A percentile compares a stretch with the other conserved stretches of the same genome.
Conservation (phyloP, 345 rosid species). For the Gossypium ekmanianum region DNA sequence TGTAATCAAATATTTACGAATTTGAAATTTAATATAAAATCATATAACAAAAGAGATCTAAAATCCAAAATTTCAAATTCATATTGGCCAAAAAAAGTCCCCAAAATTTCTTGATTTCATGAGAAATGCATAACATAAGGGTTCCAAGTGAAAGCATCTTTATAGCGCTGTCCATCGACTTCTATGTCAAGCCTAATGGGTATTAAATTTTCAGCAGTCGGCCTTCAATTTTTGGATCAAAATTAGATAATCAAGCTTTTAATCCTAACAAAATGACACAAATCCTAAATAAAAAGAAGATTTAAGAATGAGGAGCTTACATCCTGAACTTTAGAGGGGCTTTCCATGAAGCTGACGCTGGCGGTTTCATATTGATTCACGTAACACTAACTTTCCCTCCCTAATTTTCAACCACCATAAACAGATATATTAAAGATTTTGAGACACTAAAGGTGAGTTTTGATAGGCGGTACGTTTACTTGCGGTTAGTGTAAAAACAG, state of each 20-base stretch:
- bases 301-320: conserved; percentile 46
- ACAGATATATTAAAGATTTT: neutral
- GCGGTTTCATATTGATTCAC: conserved; percentile 39
- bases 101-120: neutral
- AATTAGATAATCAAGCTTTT: neutral
- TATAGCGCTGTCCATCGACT: conserved; percentile 80
- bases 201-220: conserved; percentile 81
- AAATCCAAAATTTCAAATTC: neutral
- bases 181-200: conserved; percentile 91
- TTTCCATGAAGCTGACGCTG: conserved; percentile 37
- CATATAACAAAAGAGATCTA: neutral
- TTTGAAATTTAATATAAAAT: neutral
- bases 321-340: conserved; percentile 78
- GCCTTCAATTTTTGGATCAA: conserved; percentile 43
- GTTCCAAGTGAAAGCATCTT: conserved; percentile 96
- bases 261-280: neutral
- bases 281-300: neutral
- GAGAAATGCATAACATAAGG: conserved; percentile 53
- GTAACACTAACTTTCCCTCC: conserved; percentile 9
- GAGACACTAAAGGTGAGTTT: too few species aligned
- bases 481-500: too few species aligned
- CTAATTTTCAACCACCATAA: neutral
- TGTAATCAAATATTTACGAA: neutral
- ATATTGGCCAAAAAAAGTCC: neutral
- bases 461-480: too few species aligned